These are phyloP conservation scores for Cryptococcus jaspeensis DNA, from an alignment of 1,284 basidiomycete species.

Conservation along the genomic window DNA sequence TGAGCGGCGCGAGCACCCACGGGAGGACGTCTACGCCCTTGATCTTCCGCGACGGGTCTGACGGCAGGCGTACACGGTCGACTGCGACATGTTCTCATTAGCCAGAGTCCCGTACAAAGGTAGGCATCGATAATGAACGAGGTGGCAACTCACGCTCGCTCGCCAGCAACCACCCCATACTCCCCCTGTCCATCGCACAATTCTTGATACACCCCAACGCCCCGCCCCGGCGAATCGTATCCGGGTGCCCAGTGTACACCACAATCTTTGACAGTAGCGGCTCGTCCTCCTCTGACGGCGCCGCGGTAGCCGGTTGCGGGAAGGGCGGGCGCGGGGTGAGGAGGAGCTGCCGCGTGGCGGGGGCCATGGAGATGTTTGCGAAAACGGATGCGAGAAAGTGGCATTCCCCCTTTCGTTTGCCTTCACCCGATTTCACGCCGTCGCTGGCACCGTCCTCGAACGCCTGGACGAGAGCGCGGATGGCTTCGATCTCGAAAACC, in stretches of 20 bases:
- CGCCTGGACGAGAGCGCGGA: conserved; percentile 78
- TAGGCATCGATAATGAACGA: too few relatives aligned
- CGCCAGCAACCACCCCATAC: conserved; percentile 47
- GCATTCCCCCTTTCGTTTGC: conserved; percentile 66
- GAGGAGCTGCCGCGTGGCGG: conserved; percentile 41
- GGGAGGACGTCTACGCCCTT: conserved; percentile 80
- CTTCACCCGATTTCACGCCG: conserved; percentile 55
- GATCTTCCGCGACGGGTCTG: conserved; percentile 53
- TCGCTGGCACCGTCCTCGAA: conserved; percentile 72
- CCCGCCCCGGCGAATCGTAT: conserved; percentile 79
- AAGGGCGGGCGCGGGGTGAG: conserved; percentile 47
- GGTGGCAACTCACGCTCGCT: conserved; percentile 38
- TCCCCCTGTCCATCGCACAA: conserved; percentile 47
- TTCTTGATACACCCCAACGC: conserved; percentile 78
- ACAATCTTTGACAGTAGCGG: conserved; percentile 79
- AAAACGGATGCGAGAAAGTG: conserved; percentile 91
- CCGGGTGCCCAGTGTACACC: conserved; percentile 82
- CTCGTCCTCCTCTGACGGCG: conserved; percentile 54
- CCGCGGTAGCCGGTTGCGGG: conserved; percentile 36
- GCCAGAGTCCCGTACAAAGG: background rate
- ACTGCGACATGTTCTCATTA: conserved; percentile 18
- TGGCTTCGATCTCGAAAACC: conserved; percentile 60
- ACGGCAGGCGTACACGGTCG: conserved; percentile 47
- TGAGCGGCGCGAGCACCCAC: conserved; percentile 82
- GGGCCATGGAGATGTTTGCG: conserved; percentile 71